phyloP scores from a whole-genome alignment of 2,329 filamentous ascomycete species.

The Ascochyta koolunga region DNA sequence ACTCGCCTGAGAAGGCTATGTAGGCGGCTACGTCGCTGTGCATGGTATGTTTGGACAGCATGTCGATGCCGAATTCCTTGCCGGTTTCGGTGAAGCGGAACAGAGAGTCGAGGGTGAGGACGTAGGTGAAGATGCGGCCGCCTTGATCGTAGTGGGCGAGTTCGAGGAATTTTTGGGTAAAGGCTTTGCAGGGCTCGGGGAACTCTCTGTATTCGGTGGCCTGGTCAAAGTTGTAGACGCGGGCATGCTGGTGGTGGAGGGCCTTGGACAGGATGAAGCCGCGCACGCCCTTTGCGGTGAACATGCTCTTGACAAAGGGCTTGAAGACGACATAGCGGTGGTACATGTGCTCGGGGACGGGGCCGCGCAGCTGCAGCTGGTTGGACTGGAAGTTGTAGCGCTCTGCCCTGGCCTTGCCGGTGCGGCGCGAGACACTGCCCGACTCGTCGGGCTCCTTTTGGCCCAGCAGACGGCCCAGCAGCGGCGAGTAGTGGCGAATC shows the following conservation, averaged over 20 bases:
- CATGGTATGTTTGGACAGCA: conserved; percentile 96
- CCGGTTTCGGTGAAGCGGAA: conserved; percentile 94
- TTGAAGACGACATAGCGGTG: conserved; percentile 94
- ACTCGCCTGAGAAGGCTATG: conserved; percentile 91
- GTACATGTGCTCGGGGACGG: conserved; percentile 79
- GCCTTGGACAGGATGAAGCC: conserved; percentile 83
- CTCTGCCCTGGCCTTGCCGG: conserved; percentile 59
- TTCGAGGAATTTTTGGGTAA: conserved; percentile 81
- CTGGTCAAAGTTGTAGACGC: conserved; percentile 87
- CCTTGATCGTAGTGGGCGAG: conserved; percentile 87
- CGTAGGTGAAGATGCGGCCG: conserved; percentile 87
- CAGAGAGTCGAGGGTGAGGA: conserved; percentile 84
- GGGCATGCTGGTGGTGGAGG: conserved; percentile 85
- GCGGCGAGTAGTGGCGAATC: conserved; percentile 84
- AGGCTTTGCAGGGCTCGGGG: conserved; percentile 68
- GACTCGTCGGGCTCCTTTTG: conserved; percentile 59
- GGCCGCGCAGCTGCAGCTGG: conserved; percentile 85
- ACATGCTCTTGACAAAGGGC: conserved; percentile 89
- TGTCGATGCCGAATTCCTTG: conserved; percentile 91
- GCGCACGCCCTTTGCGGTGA: conserved; percentile 75
- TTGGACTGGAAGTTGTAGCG: conserved; percentile 93
- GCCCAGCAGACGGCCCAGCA: conserved; percentile 82
- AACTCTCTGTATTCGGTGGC: conserved; percentile 76
- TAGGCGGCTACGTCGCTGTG: conserved; percentile 91
- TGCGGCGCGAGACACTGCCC: conserved; percentile 42